Evolutionary conservation across 2,329 filamentous ascomycete genomes (phyloP), one percentile per base, ranked within the genome.

Genomic region (Cladosporium sp.): DNA sequence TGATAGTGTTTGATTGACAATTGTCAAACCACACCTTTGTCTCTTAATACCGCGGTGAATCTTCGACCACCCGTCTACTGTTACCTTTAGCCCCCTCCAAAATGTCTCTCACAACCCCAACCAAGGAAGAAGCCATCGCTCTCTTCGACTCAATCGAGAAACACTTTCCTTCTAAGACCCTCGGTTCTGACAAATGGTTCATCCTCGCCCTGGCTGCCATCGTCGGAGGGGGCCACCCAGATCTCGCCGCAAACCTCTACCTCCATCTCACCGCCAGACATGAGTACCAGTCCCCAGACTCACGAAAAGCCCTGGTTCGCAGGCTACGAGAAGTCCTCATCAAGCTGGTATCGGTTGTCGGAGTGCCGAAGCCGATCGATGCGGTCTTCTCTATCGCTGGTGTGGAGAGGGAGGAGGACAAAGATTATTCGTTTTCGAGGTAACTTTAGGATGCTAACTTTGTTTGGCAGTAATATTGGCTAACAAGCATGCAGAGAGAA

Each of bases 301-400:
- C 74, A 11, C 72, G 79, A 9, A 67, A 80, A 59, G 64, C 63
- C 0, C 68, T 82, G 7, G 68, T 81, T 51, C 73, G 75, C 2
- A 68, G 78, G 2, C 59, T 82, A 2, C 74, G 82, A 41, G 83
- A 85, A 65, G 75, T 74, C 0, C 69, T 85, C 10, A 65, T 86
- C 54, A 84, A 85, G 66, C 68, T 74, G n/a, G 72, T 81, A 9
- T 70, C 72, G 4, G 58, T 85, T 2, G 73, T 83, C 13, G 83
- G 83, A 0, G 79, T 85, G 0, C 82, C 79, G 65, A 84, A 83
- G 61, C 80, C 81, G 7, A 66, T 85, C 4, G 81, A 84, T 59
- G 76, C 80, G 1, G 77, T 84, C 41, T 70, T 83, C 7, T 71
- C 75, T n/a, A 82, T 84, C 49, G 70, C 67, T 53, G 69, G 72